These are phyloP conservation scores for Spathaspora gorwiae DNA, from an alignment of 805 yeast genomes.

Conservation along the genomic window DNA sequence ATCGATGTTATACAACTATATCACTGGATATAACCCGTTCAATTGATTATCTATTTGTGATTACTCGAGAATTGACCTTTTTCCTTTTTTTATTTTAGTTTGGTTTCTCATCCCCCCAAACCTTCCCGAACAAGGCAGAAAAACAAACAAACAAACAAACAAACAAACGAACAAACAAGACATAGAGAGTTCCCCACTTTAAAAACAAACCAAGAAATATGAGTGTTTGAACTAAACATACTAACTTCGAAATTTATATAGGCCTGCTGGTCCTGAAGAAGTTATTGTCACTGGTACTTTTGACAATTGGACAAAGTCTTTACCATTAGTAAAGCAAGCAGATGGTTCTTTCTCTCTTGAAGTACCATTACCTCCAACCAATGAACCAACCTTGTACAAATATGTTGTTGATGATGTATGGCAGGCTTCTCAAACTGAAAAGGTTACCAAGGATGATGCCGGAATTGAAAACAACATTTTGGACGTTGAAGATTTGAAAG, in stretches of 20 bases:
- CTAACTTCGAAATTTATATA: conserved; percentile 6
- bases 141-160: too few relatives aligned
- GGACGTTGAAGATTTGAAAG: conserved; percentile 29
- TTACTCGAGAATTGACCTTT: too few relatives aligned
- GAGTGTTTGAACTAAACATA: too few relatives aligned
- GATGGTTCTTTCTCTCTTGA: conserved; percentile 59
- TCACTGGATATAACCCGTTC: too few relatives aligned
- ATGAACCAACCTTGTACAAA: conserved; percentile 45
- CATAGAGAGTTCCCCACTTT: too few relatives aligned
- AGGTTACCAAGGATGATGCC: conserved; percentile 41
- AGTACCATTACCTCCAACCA: conserved; percentile 48
- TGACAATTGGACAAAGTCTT: conserved; percentile 59
- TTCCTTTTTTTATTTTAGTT: too few relatives aligned
- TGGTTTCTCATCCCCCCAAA: too few relatives aligned
- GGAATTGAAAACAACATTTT: conserved; percentile 53
- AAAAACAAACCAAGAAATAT: too few relatives aligned
- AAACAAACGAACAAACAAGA: neutral
- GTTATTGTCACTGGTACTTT: conserved; percentile 70
- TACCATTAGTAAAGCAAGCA: conserved; percentile 55
- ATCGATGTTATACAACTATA: too few relatives aligned
- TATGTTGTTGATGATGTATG: conserved; percentile 71
- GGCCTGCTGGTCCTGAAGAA: conserved; percentile 44
- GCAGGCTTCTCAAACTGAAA: conserved; percentile 39
- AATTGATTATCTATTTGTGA: too few relatives aligned
- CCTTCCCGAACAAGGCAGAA: too few relatives aligned